A percentile compares a stretch with the other conserved stretches of the same genome.
Evolutionary conservation across 2,329 filamentous ascomycete species (phyloP).

Genomic region (Penicillium concentricum): DNA sequence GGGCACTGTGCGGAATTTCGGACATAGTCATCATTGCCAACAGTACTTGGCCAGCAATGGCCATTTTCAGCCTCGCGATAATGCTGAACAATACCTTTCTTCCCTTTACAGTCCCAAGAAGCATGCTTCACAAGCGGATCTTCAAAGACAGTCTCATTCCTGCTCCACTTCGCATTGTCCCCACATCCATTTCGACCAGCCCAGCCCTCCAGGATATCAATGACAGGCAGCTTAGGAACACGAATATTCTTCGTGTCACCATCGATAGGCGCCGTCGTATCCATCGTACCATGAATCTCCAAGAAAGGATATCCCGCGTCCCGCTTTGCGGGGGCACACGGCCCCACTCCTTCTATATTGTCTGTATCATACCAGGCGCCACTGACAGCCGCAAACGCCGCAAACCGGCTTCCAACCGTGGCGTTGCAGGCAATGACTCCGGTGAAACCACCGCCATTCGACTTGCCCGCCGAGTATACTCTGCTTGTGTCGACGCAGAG

Average conservation of each 20-base stretch:
- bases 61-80: conserved; percentile 20
- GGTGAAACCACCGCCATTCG: conserved; percentile 55
- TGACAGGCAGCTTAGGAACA: conserved; percentile 12
- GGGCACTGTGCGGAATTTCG: conserved; percentile 11
- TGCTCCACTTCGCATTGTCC: conserved; percentile 9
- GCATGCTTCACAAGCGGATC: conserved; percentile 20
- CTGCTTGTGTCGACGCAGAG: conserved; percentile 49
- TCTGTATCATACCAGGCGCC: conserved; percentile 46
- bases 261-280: conserved; percentile 21
- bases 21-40: conserved; percentile 14
- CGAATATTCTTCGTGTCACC: conserved; percentile 6
- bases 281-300: conserved; percentile 24
- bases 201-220: conserved; percentile 20
- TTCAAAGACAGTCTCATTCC: conserved; percentile 18
- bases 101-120: conserved; percentile 18
- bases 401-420: conserved; percentile 43
- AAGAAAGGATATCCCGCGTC: conserved; percentile 21
- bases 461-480: conserved; percentile 53
- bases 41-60: conserved; percentile 23
- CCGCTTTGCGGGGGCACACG: conserved; percentile 33
- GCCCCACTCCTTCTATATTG: conserved; percentile 17
- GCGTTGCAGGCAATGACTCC: conserved; percentile 50
- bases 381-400: conserved; percentile 52
- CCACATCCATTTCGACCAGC: conserved; percentile 17
- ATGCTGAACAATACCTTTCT: conserved; percentile 20